Conservation (phyloP, 257 asterid species). For the Solanum sparsipilum region DNA sequence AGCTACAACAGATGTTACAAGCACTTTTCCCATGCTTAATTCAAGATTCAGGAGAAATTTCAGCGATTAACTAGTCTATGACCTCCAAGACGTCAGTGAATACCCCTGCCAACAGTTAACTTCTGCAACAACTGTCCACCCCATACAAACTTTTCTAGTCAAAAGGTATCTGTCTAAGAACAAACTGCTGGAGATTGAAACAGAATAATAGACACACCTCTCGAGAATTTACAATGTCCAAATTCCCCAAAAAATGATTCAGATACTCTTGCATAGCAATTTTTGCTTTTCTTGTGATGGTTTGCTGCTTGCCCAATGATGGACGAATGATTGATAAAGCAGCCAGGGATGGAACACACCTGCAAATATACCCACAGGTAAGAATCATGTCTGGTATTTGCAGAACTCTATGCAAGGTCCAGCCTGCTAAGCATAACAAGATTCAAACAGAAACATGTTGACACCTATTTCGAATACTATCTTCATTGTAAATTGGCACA, state of each 20-base stretch:
- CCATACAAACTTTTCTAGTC: not conserved
- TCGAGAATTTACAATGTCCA: constrained; percentile 67
- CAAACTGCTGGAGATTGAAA: not conserved
- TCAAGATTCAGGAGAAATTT: not conserved
- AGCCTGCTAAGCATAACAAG: not conserved
- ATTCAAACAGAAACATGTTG: not conserved
- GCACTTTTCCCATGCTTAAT: not conserved
- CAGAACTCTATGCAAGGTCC: not conserved
- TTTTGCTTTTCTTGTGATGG: constrained; percentile 66
- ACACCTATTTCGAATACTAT: constrained; percentile 57
- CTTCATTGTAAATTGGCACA: constrained; percentile 47
- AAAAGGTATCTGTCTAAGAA: not conserved
- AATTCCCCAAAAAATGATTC: constrained; percentile 79
- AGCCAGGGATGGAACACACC: constrained; percentile 78
- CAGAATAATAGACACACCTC: constrained; percentile 52
- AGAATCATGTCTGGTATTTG: not conserved
- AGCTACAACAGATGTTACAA: not conserved
- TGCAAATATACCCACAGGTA: constrained; percentile 19
- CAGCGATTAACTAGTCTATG: not conserved
- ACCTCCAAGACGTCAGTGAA: not conserved
- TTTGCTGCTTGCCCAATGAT: constrained; percentile 63
- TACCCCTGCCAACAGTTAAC: not conserved
- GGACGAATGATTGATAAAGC: constrained; percentile 85
- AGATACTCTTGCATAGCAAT: constrained; percentile 91
- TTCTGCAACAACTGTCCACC: not conserved